Conservation (phyloP, 208 protist species). For the Acanthamoeba royreba region DNA sequence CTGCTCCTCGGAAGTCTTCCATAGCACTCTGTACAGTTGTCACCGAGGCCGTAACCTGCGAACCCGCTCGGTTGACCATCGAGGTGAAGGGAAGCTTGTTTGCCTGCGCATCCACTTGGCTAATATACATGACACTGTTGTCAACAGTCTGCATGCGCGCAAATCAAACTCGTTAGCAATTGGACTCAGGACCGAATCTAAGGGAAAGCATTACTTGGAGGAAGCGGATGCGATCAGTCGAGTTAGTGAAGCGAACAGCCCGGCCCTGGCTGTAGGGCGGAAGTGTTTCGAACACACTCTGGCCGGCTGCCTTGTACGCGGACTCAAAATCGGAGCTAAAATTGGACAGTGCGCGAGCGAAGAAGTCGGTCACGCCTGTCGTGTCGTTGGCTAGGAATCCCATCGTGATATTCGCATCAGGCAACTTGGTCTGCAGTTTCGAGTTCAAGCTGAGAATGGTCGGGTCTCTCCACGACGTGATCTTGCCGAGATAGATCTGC, state of each 20-base stretch:
- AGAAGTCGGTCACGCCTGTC: neutral
- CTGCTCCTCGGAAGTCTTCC: neutral
- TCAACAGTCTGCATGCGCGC: neutral
- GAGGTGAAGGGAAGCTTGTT: neutral
- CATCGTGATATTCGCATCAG: neutral
- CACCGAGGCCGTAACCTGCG: neutral
- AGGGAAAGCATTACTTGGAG: neutral
- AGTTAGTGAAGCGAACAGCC: neutral
- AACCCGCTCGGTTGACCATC: neutral
- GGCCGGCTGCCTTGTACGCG: neutral
- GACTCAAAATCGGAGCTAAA: neutral
- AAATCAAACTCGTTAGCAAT: too few species aligned
- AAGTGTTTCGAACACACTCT: neutral
- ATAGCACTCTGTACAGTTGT: neutral
- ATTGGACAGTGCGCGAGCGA: neutral
- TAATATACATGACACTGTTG: neutral
- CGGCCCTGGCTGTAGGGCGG: neutral
- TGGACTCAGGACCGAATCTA: neutral
- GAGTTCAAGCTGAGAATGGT: neutral
- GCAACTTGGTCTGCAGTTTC: neutral
- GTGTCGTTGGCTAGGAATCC: neutral
- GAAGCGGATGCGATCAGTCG: neutral
- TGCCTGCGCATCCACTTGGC: neutral
- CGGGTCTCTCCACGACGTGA: neutral
- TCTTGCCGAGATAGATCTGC: neutral